Base-by-base conservation (phyloP, 1,284 basidiomycete species). In the Sporisorium exsertum region DNA sequence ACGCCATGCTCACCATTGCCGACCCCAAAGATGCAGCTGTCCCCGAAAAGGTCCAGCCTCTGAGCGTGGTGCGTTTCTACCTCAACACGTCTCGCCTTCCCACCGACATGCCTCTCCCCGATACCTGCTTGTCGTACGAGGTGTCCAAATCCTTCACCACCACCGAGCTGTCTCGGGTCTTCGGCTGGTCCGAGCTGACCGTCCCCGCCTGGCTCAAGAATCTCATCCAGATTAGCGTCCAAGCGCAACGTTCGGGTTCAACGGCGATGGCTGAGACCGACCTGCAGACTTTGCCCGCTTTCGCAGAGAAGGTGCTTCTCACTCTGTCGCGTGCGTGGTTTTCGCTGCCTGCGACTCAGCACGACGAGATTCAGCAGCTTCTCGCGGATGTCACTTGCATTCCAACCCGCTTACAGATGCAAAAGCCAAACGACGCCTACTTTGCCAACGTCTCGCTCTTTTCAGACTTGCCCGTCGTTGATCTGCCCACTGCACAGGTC, bases 371-470 rank as follows among this genome's bases (percentile, higher is more conserved):
- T 6, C 87, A 88, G 15, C 81, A 86, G 2, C 84, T 91, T 7
- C 87, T 97, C n/a, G 87, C 88, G 60, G 87, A 88, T 0, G 89
- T 92, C 58, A 79, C 90, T 0, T 95, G 94, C 79, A 90, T 99
- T n/a, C 94, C 92, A 0, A 96, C 95, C 0, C 91, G 91, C 3
- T 86, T 87, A 18, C 95, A 95, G 8, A 89, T 96, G 87, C 91
- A 90, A 79, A 77, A 77, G 58, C 93, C 96, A 0, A 87, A 87
- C 8, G 90, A 95, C 66, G 89, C 94, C 6, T 99, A 99, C 87
- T 95, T 98, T 84, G 88, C 92, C 24, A 94, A 91, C 75, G 94
- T 93, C 40, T 90, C 93, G 70, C 88, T 98, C 12, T 98, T 99
- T 85, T 89, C 91, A 15, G 95, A 99, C 85, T 88, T 97, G 24